phyloP scores from a whole-genome alignment of 2,329 filamentous ascomycete genomes.

The Tolypocladium tundrense region DNA sequence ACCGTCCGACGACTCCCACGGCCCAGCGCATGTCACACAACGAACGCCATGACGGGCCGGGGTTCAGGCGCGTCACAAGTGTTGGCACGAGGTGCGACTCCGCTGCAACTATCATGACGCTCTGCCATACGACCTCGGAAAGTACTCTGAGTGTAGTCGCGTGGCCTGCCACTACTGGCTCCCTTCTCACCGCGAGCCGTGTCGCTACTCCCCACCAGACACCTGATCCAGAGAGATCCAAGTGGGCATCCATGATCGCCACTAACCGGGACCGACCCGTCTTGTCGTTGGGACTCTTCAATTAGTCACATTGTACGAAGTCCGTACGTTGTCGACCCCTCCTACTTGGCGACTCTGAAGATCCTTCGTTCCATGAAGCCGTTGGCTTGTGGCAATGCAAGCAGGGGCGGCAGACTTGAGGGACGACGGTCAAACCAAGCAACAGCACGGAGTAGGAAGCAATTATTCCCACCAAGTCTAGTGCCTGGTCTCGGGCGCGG shows the following conservation, averaged over 20 bases:
- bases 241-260: background rate
- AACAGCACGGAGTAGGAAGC: too few relatives aligned
- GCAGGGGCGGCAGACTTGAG: background rate
- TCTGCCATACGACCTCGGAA: background rate
- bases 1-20: background rate
- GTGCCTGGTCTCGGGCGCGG: background rate
- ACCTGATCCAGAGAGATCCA: background rate
- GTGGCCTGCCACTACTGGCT: conserved; percentile 3
- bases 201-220: background rate
- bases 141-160: background rate
- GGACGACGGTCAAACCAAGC: background rate
- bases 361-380: background rate
- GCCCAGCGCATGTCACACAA: background rate
- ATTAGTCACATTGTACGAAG: background rate
- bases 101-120: background rate
- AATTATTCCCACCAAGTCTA: background rate
- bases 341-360: background rate
- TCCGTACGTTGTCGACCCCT: background rate
- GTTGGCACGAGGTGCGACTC: background rate
- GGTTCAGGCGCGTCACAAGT: background rate
- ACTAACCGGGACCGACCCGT: background rate
- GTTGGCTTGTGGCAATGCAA: background rate
- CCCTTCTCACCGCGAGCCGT: background rate
- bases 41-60: background rate
- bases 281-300: too few relatives aligned